These are phyloP conservation scores for Picea glauca DNA, from an alignment of 75 land plant genomes.

Conservation along the genomic window DNA sequence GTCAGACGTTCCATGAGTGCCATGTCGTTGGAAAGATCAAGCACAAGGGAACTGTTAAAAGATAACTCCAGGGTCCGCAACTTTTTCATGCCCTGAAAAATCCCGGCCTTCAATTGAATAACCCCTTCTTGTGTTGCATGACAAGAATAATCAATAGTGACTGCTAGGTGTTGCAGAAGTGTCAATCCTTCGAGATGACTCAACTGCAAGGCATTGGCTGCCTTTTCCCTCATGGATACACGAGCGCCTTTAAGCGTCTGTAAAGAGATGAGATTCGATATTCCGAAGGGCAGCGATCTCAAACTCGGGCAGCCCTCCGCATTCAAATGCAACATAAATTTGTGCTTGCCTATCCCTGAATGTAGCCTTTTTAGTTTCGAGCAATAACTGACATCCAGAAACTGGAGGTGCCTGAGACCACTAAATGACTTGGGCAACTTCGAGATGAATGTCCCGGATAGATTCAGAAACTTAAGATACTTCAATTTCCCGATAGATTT, in stretches of 20 bases:
- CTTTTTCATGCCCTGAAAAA: not conserved
- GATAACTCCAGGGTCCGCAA: not conserved
- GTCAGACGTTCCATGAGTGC: not conserved
- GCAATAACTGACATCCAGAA: not conserved
- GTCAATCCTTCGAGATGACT: not conserved
- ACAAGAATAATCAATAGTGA: not conserved
- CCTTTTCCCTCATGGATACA: not conserved
- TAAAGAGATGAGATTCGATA: not conserved
- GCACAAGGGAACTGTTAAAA: not conserved
- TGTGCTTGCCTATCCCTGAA: not conserved
- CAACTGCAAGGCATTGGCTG: not conserved
- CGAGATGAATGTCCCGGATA: not conserved
- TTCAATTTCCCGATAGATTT: not conserved
- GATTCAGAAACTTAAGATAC: not conserved
- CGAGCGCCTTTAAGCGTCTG: not conserved
- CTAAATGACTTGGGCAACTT: not conserved
- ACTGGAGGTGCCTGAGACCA: not conserved
- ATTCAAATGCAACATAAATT: not conserved
- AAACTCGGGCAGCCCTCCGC: not conserved
- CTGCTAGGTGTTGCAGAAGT: not conserved
- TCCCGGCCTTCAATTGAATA: not conserved
- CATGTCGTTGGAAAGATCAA: not conserved
- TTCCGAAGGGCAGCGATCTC: not conserved
- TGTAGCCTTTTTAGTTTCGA: not conserved
- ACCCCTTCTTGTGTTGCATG: not conserved